These are phyloP conservation scores for Sclerotinia spermophila DNA, from an alignment of 2,329 filamentous ascomycete species.

Conservation along the genomic window DNA sequence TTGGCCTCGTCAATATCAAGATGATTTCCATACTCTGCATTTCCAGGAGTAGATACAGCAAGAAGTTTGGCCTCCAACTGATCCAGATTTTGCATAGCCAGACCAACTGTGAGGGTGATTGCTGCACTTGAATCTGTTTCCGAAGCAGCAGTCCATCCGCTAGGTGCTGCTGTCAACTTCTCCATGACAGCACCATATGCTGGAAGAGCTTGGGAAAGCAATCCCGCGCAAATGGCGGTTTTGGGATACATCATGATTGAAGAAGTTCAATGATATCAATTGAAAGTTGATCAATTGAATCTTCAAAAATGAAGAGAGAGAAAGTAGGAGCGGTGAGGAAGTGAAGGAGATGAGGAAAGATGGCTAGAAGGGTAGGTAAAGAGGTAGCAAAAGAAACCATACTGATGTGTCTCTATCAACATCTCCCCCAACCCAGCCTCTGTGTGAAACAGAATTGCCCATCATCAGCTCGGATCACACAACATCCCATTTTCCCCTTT, in stretches of 20 bases:
- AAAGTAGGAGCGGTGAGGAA: neutral
- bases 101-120: constrained; percentile 38
- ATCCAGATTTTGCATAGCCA: constrained; percentile 45
- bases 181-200: constrained; percentile 17
- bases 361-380: neutral
- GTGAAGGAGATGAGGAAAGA: neutral
- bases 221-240: constrained; percentile 7
- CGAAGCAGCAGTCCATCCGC: constrained; percentile 23
- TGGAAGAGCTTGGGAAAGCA: constrained; percentile 18
- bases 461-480: neutral
- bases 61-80: constrained; percentile 42
- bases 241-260: constrained; percentile 15
- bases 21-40: constrained; percentile 52
- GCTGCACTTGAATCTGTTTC: constrained; percentile 12
- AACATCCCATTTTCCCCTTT: neutral
- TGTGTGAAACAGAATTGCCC: neutral
- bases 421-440: neutral
- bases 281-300: neutral
- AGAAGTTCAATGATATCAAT: neutral
- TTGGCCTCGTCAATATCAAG: constrained; percentile 49
- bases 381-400: neutral
- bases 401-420: neutral
- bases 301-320: neutral
- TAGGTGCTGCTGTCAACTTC: constrained; percentile 21
- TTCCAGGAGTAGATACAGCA: constrained; percentile 48